Base-by-base conservation (phyloP, 2,329 filamentous ascomycete genomes). In the Fusarium protoensiforme region DNA sequence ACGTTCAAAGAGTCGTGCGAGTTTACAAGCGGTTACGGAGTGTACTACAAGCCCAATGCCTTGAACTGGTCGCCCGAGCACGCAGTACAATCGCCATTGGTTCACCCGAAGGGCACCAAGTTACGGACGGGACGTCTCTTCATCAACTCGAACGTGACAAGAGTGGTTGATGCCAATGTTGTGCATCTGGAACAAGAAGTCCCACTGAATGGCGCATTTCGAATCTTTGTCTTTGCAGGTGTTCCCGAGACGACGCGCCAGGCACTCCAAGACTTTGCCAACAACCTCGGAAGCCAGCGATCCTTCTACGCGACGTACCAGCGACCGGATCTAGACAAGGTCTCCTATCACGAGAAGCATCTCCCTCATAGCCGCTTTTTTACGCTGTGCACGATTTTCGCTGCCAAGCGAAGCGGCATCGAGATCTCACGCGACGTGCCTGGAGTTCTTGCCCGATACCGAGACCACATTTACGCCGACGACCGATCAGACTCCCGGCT, bases 1-100 rank as follows among this genome's bases (percentile, higher is more conserved):
- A 94, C 92, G 0, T 98, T 98, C 87, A 98, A 98, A 81, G 93
- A 94, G 65, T 91, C 91, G 33, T 98, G 95, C 85, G 94, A 96
- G 79, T 97, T 98, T 82, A 98, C 95, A 13, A 95, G 93, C 73
- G 95, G 95, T 66, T 98, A 97, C 80, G 95, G 95, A 68, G 94
- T 98, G 24, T 92, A 91, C 33, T 98, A 98, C 85, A 89, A 92
- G 73, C 87, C 93, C 62, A 98, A 97, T 83, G 83, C 89, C 33
- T 87, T 97, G 83, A 98, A 97, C 84, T 97, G 94, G 94, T 93
- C 92, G 11, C 82, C 89, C 0, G 85, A 85, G 5, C 95, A 98
- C 82, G 87, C 90, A 1, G 93, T 92, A 16, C 87, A 92, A 78
- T 94, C 93, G 20, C 83, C 87, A 13, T 84, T 94, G 65, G 92